Conservation (phyloP, 2,329 filamentous ascomycete species). For the Reticulascus tulasneorum region DNA sequence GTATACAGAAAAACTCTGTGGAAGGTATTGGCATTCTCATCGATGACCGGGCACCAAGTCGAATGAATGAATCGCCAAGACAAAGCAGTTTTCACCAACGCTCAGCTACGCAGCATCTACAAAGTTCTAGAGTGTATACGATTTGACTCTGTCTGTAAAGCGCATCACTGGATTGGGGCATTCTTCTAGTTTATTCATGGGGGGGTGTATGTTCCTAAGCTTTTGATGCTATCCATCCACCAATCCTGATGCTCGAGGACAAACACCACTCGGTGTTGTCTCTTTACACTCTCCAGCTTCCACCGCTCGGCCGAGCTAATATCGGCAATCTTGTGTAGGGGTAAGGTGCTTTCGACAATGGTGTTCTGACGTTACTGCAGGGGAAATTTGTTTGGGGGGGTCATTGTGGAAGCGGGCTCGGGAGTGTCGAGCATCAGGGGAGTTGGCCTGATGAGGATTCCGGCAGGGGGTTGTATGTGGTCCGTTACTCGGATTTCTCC, state of each 20-base stretch:
- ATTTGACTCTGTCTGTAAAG: too few relatives aligned
- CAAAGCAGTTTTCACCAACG: too few relatives aligned
- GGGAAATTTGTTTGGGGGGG: constrained; percentile 5
- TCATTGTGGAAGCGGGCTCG: background rate
- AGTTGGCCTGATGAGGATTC: too few relatives aligned
- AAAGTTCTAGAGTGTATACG: too few relatives aligned
- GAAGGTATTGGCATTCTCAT: too few relatives aligned
- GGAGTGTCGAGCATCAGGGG: too few relatives aligned
- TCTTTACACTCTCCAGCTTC: constrained; percentile 12
- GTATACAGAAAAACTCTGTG: too few relatives aligned
- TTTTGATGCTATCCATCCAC: constrained; percentile 13
- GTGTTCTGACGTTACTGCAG: constrained; percentile 10
- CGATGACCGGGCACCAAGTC: too few relatives aligned
- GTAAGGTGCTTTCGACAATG: constrained; percentile 8
- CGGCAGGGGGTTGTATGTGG: too few relatives aligned
- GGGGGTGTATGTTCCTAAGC: constrained; percentile 13
- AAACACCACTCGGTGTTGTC: constrained; percentile 13
- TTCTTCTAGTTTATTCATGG: constrained; percentile 9
- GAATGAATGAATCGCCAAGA: too few relatives aligned
- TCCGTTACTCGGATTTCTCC: too few relatives aligned
- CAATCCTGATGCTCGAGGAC: constrained; percentile 8
- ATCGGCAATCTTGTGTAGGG: constrained; percentile 6
- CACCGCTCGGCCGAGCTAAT: constrained; percentile 8
- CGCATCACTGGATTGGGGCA: constrained; percentile 6
- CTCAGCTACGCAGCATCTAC: too few relatives aligned